A percentile compares a stretch with the other conserved stretches of the same genome.
phyloP scores from a whole-genome alignment of 1,284 basidiomycete species.

The Melanopsichium pennsylvanicum region DNA sequence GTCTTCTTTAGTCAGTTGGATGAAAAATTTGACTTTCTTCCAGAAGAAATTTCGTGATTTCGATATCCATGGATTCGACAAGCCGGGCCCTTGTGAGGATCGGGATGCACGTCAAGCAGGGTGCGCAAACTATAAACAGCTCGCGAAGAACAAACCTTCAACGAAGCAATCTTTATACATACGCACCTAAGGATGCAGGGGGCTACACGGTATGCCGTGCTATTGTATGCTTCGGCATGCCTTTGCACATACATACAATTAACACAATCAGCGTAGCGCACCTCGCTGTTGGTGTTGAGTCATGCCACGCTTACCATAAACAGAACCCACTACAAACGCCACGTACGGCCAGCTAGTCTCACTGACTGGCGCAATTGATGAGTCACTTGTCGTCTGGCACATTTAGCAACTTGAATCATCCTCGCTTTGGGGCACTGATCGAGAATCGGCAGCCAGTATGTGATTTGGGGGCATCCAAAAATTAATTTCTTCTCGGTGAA shows the following conservation, averaged over 20 bases:
- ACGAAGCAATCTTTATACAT: too few relatives aligned
- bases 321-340: not conserved
- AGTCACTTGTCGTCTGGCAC: too few relatives aligned
- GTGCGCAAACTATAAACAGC: not conserved
- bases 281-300: not conserved
- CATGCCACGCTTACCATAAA: slow-evolving; percentile 1
- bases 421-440: too few relatives aligned
- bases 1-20: too few relatives aligned
- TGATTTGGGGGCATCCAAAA: too few relatives aligned
- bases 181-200: too few relatives aligned
- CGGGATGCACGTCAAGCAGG: not conserved
- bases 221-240: not conserved
- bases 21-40: not conserved
- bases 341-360: not conserved
- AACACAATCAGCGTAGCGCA: not conserved
- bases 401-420: too few relatives aligned
- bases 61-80: not conserved
- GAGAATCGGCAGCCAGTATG: slow-evolving; percentile 3
- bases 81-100: not conserved
- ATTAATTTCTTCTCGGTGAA: slow-evolving; percentile 1
- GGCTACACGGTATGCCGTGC: too few relatives aligned
- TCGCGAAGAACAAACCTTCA: not conserved
- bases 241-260: not conserved
- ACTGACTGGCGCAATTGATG: too few relatives aligned
- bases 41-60: not conserved